These are phyloP conservation scores for Phaseolus coccineus DNA, from an alignment of 331 rosid genomes.

Conservation along the genomic window DNA sequence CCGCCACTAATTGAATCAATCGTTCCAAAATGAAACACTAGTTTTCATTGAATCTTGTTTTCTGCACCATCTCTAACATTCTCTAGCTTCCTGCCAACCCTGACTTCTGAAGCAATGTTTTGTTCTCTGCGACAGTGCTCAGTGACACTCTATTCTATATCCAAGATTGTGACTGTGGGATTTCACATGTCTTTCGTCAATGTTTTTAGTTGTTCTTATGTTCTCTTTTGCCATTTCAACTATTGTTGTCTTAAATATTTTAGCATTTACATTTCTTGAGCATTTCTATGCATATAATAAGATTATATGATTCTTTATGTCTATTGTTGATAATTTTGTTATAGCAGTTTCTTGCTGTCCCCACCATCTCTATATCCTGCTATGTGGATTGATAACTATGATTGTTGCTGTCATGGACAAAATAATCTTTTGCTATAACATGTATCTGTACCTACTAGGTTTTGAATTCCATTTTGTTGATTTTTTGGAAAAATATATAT, in stretches of 20 bases:
- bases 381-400: not conserved
- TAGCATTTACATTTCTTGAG: not conserved
- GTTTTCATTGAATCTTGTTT: not conserved
- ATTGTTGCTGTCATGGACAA: not conserved
- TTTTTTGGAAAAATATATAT: not conserved
- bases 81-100: not conserved
- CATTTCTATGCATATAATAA: not conserved
- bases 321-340: not conserved
- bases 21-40: not conserved
- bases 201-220: not conserved
- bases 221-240: not conserved
- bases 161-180: not conserved
- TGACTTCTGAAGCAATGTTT: not conserved
- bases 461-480: not conserved
- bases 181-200: not conserved
- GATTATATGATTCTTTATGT: not conserved
- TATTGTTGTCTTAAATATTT: not conserved
- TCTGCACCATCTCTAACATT: not conserved
- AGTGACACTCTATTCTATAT: not conserved
- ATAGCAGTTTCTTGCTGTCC: not conserved
- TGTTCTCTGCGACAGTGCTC: not conserved
- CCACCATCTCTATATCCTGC: not conserved
- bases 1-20: not conserved
- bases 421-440: not conserved
- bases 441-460: slow-evolving; percentile 22